Percentiles rank a stretch among this genome's conserved stretches.
Conservation (phyloP, 495 filamentous ascomycete genomes). For the Penicillium diatomitis region DNA sequence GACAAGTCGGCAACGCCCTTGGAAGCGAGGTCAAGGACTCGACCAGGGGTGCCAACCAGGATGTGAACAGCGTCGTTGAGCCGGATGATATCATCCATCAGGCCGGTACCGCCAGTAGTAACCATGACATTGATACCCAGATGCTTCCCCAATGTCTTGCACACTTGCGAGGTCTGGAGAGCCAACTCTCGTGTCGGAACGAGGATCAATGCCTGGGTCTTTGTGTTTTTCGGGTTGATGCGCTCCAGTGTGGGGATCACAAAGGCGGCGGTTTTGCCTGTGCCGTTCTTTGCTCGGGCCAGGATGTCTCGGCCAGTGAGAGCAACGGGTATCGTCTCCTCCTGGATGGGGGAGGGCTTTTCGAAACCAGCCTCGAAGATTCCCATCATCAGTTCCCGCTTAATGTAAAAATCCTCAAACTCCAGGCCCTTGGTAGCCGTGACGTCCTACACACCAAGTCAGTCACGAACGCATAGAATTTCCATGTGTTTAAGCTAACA, state of each 20-base stretch:
- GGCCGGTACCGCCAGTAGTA: slow-evolving; percentile 85
- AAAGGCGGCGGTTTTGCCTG: slow-evolving; percentile 96
- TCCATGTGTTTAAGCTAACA: background rate
- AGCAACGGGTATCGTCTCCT: slow-evolving; percentile 95
- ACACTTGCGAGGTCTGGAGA: slow-evolving; percentile 98
- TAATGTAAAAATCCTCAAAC: slow-evolving; percentile 93
- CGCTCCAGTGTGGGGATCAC: slow-evolving; percentile 92
- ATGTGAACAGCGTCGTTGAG: slow-evolving; percentile 92
- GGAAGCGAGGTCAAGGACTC: slow-evolving; percentile 89
- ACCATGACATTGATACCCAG: slow-evolving; percentile 98
- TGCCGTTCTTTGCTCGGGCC: slow-evolving; percentile 95
- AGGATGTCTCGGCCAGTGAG: slow-evolving; percentile 92
- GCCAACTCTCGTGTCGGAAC: slow-evolving; percentile 96
- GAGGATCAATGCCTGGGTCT: slow-evolving; percentile 91
- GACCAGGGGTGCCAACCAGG: slow-evolving; percentile 91
- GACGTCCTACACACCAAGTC: slow-evolving; percentile 61
- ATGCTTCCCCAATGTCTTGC: slow-evolving; percentile 95
- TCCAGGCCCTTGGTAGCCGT: slow-evolving; percentile 94
- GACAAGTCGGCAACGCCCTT: slow-evolving; percentile 95
- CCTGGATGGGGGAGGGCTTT: slow-evolving; percentile 97
- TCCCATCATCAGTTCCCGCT: slow-evolving; percentile 92
- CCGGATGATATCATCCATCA: slow-evolving; percentile 96
- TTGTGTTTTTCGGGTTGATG: slow-evolving; percentile 90
- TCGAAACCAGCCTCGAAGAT: slow-evolving; percentile 99
- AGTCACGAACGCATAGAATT: slow-evolving; percentile 3